Conservation (phyloP, 2,329 filamentous ascomycete genomes). For the Diatrype stigma region DNA sequence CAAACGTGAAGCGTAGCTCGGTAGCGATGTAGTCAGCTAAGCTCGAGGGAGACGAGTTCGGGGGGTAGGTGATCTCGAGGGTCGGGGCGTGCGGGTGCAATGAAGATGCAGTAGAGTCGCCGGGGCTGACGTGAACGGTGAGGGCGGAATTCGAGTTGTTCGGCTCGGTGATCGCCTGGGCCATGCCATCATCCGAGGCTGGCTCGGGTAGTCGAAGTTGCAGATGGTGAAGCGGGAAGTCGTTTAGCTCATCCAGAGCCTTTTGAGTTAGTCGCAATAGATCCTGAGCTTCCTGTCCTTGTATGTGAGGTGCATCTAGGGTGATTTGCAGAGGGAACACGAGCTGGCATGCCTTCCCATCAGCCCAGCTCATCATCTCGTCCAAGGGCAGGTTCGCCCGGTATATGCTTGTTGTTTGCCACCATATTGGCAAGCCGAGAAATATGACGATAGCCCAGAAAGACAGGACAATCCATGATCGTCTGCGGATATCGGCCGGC, state of each 20-base stretch:
- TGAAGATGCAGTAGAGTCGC: conserved; percentile 53
- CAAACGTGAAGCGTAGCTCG: conserved; percentile 73
- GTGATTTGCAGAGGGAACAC: conserved; percentile 83
- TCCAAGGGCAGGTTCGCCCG: conserved; percentile 77
- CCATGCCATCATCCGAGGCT: conserved; percentile 9
- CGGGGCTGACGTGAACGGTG: conserved; percentile 65
- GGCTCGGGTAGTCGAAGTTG: conserved; percentile 59
- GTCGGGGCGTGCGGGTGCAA: conserved; percentile 66
- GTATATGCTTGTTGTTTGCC: conserved; percentile 89
- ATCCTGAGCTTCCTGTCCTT: conserved; percentile 63
- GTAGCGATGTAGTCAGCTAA: conserved; percentile 75
- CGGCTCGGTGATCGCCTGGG: conserved; percentile 21
- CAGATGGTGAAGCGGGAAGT: conserved; percentile 80
- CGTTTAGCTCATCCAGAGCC: conserved; percentile 79
- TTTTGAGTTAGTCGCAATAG: conserved; percentile 79
- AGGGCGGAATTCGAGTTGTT: conserved; percentile 52
- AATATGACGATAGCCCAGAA: conserved; percentile 87
- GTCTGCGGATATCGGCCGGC: conserved; percentile 61
- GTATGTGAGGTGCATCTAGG: conserved; percentile 65
- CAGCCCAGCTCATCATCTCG: conserved; percentile 87
- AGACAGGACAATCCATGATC: conserved; percentile 72
- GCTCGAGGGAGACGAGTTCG: conserved; percentile 63
- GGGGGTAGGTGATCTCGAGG: conserved; percentile 73
- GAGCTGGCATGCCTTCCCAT: conserved; percentile 81
- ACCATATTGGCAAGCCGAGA: conserved; percentile 91